Evolutionary conservation across 75 land plant species (phyloP), one percentile per base, ranked within the genome.

Genomic region (Pinus taeda): DNA sequence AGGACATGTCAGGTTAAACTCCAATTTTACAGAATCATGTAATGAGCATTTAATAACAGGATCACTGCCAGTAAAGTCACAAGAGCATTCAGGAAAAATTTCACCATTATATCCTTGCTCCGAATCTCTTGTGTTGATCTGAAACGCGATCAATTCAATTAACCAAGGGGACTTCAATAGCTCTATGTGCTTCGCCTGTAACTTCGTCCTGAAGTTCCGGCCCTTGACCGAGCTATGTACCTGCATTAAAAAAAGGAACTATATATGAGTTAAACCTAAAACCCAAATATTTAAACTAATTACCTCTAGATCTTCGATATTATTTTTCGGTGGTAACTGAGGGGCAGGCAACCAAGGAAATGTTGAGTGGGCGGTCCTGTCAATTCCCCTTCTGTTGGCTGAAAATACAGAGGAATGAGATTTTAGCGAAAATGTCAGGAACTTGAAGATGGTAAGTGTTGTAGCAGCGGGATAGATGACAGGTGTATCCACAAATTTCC

Each of bases 81-180:
- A 92, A 26, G 89, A 81, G 58, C 83, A 92, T 29, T 77, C 73
- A 9, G 60, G 22, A 12, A 70, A 75, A 30, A 78, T 57, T 8
- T 70, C 79, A 29, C 42, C 71, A 6, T 66, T 76, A 26, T 83
- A 45, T 17, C 59, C 81, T 18, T 37, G 66, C 60, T 78, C 79
- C 9, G 79, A 60, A 20, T 78, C 77, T 18, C 67, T 81, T 57
- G 82, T 80, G 76, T 91, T 93, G 74, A 94, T 66, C 77, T 83
- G 86, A 60, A 92, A 90, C 24, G 97, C 97, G 26, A 88, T 83
- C 26, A 94, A 60, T 78, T 92, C 97, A 59, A 92, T 85, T 21
- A 94, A 75, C 89, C 90, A 94, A 17, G 97, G 97, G 12, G 97
- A 94, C 70, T 94, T 88, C 81, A 94, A 73, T 36, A 92, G 86